A percentile compares a stretch with the other conserved stretches of the same genome.
Conservation (phyloP, 2,329 filamentous ascomycete genomes). For the Xylariales sp. region DNA sequence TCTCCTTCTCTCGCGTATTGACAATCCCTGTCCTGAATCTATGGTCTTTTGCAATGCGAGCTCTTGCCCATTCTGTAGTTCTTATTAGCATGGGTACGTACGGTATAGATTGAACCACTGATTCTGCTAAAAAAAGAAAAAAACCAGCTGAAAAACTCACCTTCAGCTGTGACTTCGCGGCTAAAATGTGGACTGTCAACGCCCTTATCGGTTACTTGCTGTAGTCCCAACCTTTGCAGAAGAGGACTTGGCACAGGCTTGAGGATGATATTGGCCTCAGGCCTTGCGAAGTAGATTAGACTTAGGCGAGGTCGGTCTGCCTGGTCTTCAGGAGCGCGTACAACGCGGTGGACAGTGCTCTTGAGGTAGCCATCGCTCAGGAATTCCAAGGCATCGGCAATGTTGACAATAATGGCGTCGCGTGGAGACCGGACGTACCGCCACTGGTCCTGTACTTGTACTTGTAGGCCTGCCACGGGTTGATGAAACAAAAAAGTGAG, state of each 20-base stretch:
- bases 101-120: too few relatives aligned
- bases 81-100: too few relatives aligned
- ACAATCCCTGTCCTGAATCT: too few relatives aligned
- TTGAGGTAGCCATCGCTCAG: slow-evolving; percentile 38
- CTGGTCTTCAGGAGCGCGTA: slow-evolving; percentile 17
- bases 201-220: too few relatives aligned
- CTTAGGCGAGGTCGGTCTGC: slow-evolving; percentile 9
- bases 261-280: not conserved
- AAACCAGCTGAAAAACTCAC: too few relatives aligned
- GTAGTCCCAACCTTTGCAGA: not conserved
- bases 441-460: slow-evolving; percentile 39
- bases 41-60: too few relatives aligned
- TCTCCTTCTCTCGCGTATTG: too few relatives aligned
- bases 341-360: slow-evolving; percentile 27
- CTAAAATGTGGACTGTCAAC: too few relatives aligned
- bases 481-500: slow-evolving; percentile 55
- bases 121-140: too few relatives aligned
- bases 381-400: slow-evolving; percentile 39
- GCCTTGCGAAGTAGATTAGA: not conserved
- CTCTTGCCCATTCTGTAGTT: too few relatives aligned
- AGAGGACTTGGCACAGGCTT: not conserved
- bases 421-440: slow-evolving; percentile 39
- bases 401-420: slow-evolving; percentile 43
- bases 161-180: too few relatives aligned
- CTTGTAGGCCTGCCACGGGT: slow-evolving; percentile 51